A percentile compares a stretch with the other conserved stretches of the same genome.
Evolutionary conservation across 139 green algal genomes (phyloP).

Genomic region (Coelastrella sp.): DNA sequence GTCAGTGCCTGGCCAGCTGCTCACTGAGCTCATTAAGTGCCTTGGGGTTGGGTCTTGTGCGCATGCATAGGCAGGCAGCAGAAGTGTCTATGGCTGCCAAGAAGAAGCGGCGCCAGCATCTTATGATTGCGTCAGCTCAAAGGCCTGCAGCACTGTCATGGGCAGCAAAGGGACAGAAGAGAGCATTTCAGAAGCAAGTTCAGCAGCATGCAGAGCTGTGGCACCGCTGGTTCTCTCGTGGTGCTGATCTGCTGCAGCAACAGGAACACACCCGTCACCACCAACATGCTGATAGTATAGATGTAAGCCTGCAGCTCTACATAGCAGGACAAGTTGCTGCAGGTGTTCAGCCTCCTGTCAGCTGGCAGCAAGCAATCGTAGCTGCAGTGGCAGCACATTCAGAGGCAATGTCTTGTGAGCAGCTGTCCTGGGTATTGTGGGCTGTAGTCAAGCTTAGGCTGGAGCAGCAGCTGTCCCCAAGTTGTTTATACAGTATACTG

Average conservation of each 20-base stretch:
- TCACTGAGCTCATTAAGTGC: not conserved
- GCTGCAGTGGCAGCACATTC: not conserved
- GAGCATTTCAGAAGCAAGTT: not conserved
- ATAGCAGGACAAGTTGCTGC: not conserved
- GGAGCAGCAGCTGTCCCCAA: not conserved
- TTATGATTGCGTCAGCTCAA: no score
- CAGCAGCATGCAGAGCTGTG: slow-evolving; percentile 22
- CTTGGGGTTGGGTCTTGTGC: not conserved
- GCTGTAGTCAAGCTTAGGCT: not conserved
- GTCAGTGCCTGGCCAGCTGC: not conserved
- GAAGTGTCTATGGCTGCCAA: not conserved
- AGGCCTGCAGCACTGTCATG: not conserved
- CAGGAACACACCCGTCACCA: not conserved
- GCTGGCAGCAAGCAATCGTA: not conserved
- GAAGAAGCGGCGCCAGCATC: not conserved
- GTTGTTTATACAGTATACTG: not conserved
- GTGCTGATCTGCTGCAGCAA: slow-evolving; percentile 21
- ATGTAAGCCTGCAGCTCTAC: slow-evolving; percentile 26
- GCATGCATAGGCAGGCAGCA: slow-evolving; percentile 3
- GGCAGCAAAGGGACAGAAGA: not conserved
- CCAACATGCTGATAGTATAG: not conserved
- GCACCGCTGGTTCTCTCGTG: slow-evolving; percentile 1
- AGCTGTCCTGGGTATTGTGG: slow-evolving; percentile 23
- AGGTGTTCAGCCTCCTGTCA: not conserved
- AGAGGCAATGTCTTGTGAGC: not conserved